phyloP scores from a whole-genome alignment of 2,329 filamentous ascomycete species.

The Bretziella fagacearum region DNA sequence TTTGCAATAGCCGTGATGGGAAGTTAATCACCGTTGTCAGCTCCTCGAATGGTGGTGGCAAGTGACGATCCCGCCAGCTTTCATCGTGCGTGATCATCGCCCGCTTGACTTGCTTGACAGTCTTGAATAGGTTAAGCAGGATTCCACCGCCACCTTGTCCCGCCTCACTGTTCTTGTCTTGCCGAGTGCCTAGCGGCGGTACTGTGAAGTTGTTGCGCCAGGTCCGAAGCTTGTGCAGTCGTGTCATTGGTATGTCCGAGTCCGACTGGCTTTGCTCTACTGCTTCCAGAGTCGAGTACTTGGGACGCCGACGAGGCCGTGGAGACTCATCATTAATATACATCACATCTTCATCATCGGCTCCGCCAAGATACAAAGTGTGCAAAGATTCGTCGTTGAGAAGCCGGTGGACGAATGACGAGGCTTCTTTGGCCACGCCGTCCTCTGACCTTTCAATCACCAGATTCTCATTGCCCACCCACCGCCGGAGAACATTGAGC shows the following conservation, averaged over 20 bases:
- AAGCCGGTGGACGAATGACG: slow-evolving; percentile 83
- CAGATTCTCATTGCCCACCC: slow-evolving; percentile 91
- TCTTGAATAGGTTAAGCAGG: slow-evolving; percentile 63
- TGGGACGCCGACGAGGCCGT: neutral
- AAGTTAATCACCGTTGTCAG: slow-evolving; percentile 93
- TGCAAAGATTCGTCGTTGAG: slow-evolving; percentile 92
- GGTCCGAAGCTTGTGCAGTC: neutral
- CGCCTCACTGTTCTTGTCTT: slow-evolving; percentile 22
- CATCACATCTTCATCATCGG: neutral
- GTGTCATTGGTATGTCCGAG: slow-evolving; percentile 15
- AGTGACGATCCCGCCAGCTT: slow-evolving; percentile 70
- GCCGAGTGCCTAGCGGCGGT: slow-evolving; percentile 21
- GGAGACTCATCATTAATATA: neutral
- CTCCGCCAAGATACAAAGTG: slow-evolving; percentile 36
- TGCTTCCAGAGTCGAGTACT: neutral
- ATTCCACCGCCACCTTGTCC: slow-evolving; percentile 44
- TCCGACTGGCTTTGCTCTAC: slow-evolving; percentile 9
- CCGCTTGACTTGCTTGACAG: slow-evolving; percentile 84
- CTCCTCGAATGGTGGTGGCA: slow-evolving; percentile 94
- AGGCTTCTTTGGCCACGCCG: slow-evolving; percentile 50
- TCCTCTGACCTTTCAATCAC: slow-evolving; percentile 69
- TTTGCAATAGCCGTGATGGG: slow-evolving; percentile 84
- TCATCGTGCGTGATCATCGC: slow-evolving; percentile 77
- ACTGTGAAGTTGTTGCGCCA: too few species aligned
- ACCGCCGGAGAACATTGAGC: slow-evolving; percentile 75